phyloP scores from a whole-genome alignment of 768 basidiomycete species.

The Lepiota brunneoincarnata region DNA sequence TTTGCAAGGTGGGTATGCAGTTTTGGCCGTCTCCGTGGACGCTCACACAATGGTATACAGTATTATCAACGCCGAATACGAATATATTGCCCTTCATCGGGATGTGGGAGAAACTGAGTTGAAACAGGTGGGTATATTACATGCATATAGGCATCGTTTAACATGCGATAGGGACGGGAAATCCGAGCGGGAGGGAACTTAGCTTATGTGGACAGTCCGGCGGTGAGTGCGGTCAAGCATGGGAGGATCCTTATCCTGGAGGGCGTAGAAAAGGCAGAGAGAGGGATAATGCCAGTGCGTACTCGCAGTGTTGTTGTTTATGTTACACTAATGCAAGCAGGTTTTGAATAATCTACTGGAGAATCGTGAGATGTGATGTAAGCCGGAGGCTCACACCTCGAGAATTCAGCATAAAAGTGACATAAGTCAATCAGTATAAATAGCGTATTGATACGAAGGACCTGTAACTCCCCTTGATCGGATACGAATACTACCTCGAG shows the following conservation, averaged over 20 bases:
- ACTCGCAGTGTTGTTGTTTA: not conserved
- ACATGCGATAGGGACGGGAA: constrained; percentile 47
- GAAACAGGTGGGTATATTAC: constrained; percentile 45
- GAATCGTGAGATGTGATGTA: constrained; percentile 76
- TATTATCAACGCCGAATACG: constrained; percentile 65
- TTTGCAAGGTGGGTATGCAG: constrained; percentile 48
- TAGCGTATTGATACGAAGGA: too few species aligned
- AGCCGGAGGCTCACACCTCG: too few species aligned
- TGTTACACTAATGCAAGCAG: constrained; percentile 21
- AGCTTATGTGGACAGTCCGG: constrained; percentile 66
- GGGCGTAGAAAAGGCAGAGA: constrained; percentile 70
- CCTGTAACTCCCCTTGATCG: too few species aligned
- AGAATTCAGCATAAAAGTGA: too few species aligned
- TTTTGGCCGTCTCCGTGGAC: not conserved
- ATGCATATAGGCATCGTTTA: not conserved
- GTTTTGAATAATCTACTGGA: constrained; percentile 67
- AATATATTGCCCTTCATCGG: constrained; percentile 63
- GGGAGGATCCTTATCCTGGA: constrained; percentile 65
- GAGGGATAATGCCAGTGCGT: constrained; percentile 69
- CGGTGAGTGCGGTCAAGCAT: constrained; percentile 63
- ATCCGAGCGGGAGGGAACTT: constrained; percentile 59
- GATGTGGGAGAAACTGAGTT: constrained; percentile 74
- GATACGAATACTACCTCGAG: too few species aligned
- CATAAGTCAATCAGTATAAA: too few species aligned
- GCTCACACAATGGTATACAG: constrained; percentile 22